These are phyloP conservation scores for Leccinum rimulosum DNA, from an alignment of 768 basidiomycete species.

Conservation along the genomic window DNA sequence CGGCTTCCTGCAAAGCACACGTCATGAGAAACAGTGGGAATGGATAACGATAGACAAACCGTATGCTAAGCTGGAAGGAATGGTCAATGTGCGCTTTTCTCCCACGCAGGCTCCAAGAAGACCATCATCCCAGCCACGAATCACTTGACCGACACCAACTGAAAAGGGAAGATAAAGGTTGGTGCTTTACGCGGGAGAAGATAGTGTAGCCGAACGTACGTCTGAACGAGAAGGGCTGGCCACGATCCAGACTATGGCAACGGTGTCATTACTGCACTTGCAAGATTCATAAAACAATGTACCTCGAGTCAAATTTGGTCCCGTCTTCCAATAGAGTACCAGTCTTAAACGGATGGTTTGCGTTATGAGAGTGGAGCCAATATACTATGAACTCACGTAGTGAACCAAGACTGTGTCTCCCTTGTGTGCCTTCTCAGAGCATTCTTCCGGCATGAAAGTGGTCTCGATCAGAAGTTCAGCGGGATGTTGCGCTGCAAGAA, in stretches of 20 bases:
- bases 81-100: constrained; percentile 88
- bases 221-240: constrained; percentile 70
- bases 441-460: constrained; percentile 56
- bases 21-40: not conserved
- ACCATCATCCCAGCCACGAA: constrained; percentile 83
- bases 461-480: constrained; percentile 60
- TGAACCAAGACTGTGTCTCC: constrained; percentile 73
- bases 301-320: constrained; percentile 90
- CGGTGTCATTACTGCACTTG: not conserved
- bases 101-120: constrained; percentile 80
- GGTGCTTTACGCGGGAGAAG: not conserved
- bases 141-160: constrained; percentile 84
- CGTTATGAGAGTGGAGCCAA: not conserved
- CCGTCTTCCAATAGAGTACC: constrained; percentile 77
- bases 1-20: constrained; percentile 50
- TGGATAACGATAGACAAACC: constrained; percentile 48
- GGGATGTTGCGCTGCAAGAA: constrained; percentile 47
- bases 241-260: constrained; percentile 62
- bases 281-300: constrained; percentile 15
- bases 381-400: constrained; percentile 54
- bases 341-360: constrained; percentile 35
- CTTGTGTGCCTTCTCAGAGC: constrained; percentile 49
- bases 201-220: constrained; percentile 44
- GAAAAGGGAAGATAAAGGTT: not conserved
- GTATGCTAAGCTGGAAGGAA: constrained; percentile 78